These are phyloP conservation scores for Delonix regia DNA, from an alignment of 306 rosid genomes.

Conservation along the genomic window DNA sequence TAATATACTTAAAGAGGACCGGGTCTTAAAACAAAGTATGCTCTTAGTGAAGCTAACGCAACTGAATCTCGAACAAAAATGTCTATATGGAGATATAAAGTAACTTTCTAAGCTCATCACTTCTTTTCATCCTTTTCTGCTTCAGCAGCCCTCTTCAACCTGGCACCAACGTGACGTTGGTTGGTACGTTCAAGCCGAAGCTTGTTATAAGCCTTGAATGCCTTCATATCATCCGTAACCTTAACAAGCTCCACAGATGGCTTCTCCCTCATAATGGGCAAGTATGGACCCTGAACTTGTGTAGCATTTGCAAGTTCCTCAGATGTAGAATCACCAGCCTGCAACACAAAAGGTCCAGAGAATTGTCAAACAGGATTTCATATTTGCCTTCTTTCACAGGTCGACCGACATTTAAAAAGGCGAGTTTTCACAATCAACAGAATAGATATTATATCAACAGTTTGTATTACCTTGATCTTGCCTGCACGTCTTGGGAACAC, in stretches of 20 bases:
- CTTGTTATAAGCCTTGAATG: constrained; percentile 67
- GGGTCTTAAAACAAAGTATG: background rate
- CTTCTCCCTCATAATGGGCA: constrained; percentile 60
- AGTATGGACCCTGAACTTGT: constrained; percentile 58
- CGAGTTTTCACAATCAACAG: background rate
- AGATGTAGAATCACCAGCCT: constrained; percentile 65
- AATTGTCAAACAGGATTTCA: background rate
- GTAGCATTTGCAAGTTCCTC: constrained; percentile 74
- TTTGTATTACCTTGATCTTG: constrained; percentile 41
- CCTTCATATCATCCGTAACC: constrained; percentile 65
- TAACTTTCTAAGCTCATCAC: constrained; percentile 31
- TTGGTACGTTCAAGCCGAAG: constrained; percentile 64
- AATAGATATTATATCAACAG: background rate
- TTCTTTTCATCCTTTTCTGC: constrained; percentile 83
- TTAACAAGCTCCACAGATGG: constrained; percentile 63
- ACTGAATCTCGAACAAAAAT: constrained; percentile 27
- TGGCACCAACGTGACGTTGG: constrained; percentile 57
- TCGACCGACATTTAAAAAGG: no score
- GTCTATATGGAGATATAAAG: background rate
- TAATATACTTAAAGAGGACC: no score
- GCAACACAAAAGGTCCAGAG: background rate
- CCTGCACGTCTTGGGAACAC: constrained; percentile 63
- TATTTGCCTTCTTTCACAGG: background rate
- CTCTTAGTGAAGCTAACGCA: background rate
- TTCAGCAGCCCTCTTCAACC: constrained; percentile 69